phyloP scores from a whole-genome alignment of 1,284 basidiomycete species.

The Pisolithus thermaeus region DNA sequence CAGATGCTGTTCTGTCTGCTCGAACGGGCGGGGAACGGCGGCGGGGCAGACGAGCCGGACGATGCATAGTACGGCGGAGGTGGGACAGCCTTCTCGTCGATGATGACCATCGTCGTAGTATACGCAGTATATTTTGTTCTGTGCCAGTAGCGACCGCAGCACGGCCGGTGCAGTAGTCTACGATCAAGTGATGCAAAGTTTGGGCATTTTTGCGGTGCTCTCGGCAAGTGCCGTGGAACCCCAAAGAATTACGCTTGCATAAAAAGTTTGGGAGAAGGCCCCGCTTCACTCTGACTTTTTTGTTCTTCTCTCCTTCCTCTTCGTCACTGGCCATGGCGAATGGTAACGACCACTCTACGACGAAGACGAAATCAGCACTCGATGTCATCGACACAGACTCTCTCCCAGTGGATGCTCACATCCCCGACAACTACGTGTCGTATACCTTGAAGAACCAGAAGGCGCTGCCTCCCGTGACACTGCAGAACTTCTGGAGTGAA shows the following conservation, averaged over 20 bases:
- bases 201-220: too few relatives aligned
- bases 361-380: slow-evolving; percentile 4
- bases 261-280: too few relatives aligned
- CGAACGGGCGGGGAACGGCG: slow-evolving; percentile 31
- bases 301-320: not conserved
- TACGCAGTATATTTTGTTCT: too few relatives aligned
- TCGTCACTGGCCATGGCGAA: slow-evolving; percentile 22
- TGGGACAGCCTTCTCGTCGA: slow-evolving; percentile 44
- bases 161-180: too few relatives aligned
- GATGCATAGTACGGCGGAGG: slow-evolving; percentile 39
- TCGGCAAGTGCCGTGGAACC: too few relatives aligned
- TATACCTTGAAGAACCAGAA: slow-evolving; percentile 77
- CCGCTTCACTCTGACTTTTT: too few relatives aligned
- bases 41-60: slow-evolving; percentile 16
- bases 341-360: slow-evolving; percentile 13
- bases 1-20: slow-evolving; percentile 25
- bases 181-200: too few relatives aligned
- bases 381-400: slow-evolving; percentile 29
- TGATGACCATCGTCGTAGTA: slow-evolving; percentile 34
- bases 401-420: slow-evolving; percentile 56
- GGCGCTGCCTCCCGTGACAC: slow-evolving; percentile 70
- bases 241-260: too few relatives aligned
- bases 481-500: slow-evolving; percentile 62
- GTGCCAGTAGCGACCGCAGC: too few relatives aligned
- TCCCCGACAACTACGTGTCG: slow-evolving; percentile 87